Conservation (phyloP, 305 asterid species). For the Fraxinus dipetala region DNA sequence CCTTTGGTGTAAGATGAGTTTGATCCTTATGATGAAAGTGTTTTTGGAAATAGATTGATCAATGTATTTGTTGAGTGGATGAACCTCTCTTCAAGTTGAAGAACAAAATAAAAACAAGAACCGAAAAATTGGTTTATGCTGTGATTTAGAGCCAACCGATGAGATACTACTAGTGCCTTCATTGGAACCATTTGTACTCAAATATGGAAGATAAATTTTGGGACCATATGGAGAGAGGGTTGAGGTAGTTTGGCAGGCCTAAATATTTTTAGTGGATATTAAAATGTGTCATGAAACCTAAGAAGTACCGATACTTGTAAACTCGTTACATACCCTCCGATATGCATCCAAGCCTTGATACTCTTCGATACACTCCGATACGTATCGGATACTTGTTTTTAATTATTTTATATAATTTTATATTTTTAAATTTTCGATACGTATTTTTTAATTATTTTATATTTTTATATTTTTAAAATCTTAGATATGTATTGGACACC, state of each 20-base stretch:
- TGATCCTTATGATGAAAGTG: not conserved
- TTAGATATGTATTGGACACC: no score
- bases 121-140: not conserved
- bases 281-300: not conserved
- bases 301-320: no score
- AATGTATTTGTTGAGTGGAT: not conserved
- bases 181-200: constrained; percentile 2
- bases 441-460: no score
- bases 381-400: no score
- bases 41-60: constrained; percentile 10
- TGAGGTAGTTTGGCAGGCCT: constrained; percentile 1
- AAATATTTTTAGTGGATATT: not conserved
- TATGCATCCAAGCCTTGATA: no score
- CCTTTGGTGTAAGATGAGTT: not conserved
- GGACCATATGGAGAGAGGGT: not conserved
- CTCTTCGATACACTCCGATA: no score
- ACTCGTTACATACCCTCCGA: no score
- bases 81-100: not conserved
- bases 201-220: constrained; percentile 1
- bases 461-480: no score
- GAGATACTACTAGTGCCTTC: not conserved
- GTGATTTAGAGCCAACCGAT: constrained; percentile 14
- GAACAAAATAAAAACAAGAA: not conserved
- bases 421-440: no score
- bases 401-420: no score